Base-by-base conservation (phyloP, 2,329 filamentous ascomycete species). In the Phyllosticta citriasiana region DNA sequence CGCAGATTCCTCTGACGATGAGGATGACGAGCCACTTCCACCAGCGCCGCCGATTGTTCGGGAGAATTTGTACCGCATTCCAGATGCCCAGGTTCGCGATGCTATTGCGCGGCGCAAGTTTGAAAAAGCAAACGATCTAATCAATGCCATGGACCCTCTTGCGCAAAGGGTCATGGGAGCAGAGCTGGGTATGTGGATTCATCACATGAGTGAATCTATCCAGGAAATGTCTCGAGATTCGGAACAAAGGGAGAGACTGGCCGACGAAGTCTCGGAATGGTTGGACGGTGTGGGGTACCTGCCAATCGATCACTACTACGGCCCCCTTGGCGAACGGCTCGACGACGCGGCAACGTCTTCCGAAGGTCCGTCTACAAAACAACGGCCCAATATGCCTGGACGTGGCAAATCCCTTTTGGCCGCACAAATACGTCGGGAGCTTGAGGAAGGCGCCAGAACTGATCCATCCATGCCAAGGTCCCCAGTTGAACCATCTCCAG, bases 331-430 rank as follows among this genome's bases (percentile, higher is more conserved):
- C 40, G 40, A 47, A 47, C 40, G 14, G 40, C 40, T 47, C 40
- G 58, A 60, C 3, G 53, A 52, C 1, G 22, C 19, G 6, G 53
- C 22, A 22, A 27, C 9, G 4, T 27, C 26, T 16, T 50, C 24
- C 7, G 58, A 60, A 10, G 53, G 35, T 9, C 55, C 52, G 6
- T 53, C 58, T 2, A 56, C 26, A 16, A 53, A 56, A 4, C 68
- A 68, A 24, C 67, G 79, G 66, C 79, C 79, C 12, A 71, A 70
- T n/a, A 77, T 81, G 75, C 78, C 78, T 26, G 67, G 71, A 16
- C 71, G 79, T 62, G 76, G 78, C 57, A 72, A 70, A 16, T 75
- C 76, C 2, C 80, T 74, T 35, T 71, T 76, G 62, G 79, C 79
- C 3, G 76, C 77, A 3, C 74, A 77, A 57, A 79, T 82, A 52